Conservation (phyloP, 73 alveolate species). For the Blepharisma stoltei region DNA sequence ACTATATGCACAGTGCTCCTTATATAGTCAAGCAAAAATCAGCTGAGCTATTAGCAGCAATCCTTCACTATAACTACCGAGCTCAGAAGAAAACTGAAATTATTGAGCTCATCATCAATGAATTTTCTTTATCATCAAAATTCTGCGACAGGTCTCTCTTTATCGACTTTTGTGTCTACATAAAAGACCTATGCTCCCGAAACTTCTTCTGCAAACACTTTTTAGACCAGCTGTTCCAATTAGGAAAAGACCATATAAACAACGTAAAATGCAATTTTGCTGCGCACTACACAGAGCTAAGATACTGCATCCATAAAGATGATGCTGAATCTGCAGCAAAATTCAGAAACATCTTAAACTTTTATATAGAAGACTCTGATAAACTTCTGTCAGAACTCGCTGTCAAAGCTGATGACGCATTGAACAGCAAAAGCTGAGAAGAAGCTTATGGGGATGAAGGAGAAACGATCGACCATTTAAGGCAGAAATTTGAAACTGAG, state of each 20-base stretch:
- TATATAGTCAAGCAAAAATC: constrained; percentile 1
- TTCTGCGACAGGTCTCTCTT: neutral
- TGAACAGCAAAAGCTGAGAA: neutral
- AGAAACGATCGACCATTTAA: neutral
- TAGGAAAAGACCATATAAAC: neutral
- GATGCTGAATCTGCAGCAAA: neutral
- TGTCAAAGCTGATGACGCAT: neutral
- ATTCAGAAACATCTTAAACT: neutral
- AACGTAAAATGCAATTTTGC: neutral
- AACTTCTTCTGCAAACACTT: neutral
- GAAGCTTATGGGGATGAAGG: neutral
- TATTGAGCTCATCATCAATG: neutral
- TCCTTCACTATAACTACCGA: neutral
- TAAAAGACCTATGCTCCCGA: neutral
- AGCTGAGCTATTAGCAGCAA: neutral
- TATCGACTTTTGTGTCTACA: neutral
- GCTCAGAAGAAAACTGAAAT: neutral
- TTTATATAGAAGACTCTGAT: neutral
- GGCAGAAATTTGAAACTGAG: neutral
- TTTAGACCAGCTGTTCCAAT: neutral
- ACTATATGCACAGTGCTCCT: neutral
- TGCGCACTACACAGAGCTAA: neutral
- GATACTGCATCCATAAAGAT: neutral
- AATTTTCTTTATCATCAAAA: neutral
- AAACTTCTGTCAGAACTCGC: neutral